Base-by-base conservation (phyloP, 1,284 basidiomycete species). In the Ganoderma lingzhi region DNA sequence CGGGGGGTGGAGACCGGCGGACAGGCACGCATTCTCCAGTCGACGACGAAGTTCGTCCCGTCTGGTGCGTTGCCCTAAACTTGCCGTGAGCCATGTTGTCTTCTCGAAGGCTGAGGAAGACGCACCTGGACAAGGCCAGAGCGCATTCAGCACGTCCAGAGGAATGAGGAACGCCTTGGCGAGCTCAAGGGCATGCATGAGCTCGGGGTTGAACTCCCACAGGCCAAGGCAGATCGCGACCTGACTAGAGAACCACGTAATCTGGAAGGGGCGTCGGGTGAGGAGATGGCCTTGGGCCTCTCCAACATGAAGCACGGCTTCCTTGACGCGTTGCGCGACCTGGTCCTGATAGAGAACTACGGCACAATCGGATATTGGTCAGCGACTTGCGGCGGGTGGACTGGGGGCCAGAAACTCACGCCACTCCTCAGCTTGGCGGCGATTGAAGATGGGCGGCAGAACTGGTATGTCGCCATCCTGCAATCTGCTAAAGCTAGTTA, bases 371-470 rank as follows among this genome's bases (percentile, higher is more conserved):
- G 8, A 19, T 35, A 45, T 35, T 32, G 23, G 45, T 64, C 59
- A 67, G 64, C 59, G 48, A 17, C 45, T 41, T 39, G 41, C n/a
- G 23, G 42, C 39, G 44, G 61, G 58, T 56, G 63, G 51, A 28
- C 23, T 60, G 41, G 63, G 2, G 48, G 61, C n/a, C 42, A 51
- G 62, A 37, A 64, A 86, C 90, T 80, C 80, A 93, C 92, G 82
- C 91, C 92, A 93, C 75, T 93, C 90, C 75, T 92, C 87, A 0
- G 89, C 88, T 69, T 92, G 90, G 73, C 88, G 86, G 17, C 87
- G 86, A 73, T 87, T 90, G 80, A 92, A 89, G 44, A 86, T 81
- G 14, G 87, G 85, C 37, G 66, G 62, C 45, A 76, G 71, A 6
- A 71, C 65, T 55, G 74, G 72, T 64, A 70, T 71, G 67, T 82